Evolutionary conservation across 805 yeast species (phyloP), one percentile per base, ranked within the genome.

Genomic region (Scheffersomyces ergatensis): DNA sequence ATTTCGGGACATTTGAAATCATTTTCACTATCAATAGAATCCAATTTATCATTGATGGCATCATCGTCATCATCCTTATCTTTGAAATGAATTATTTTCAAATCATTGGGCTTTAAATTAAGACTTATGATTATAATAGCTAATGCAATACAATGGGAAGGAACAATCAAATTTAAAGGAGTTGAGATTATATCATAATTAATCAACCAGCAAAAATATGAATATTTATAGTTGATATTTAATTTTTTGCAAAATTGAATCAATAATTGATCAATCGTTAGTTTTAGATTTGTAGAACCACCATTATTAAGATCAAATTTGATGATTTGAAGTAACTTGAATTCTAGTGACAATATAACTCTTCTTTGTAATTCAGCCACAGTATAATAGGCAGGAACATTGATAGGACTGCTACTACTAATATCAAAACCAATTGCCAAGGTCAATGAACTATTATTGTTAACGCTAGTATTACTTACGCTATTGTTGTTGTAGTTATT

Each of bases 241-340:
- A 74, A 64, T 39, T 65, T 72, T 54, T 78, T 85, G 33, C 77
- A 73, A 47, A 77, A 72, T 50, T 83, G 82, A 15, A 87, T 72
- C 8, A 85, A 70, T 47, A 80, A 74, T 48, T 78, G 81, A 57
- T 88, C 96, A 20, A 80, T 73, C 32, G 36, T 43, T 13, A 34
- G 33, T 16, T 33, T 37, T 3, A 43, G 33, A 26, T 64, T 63
- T 13, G 57, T 47, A 21, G 58, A 53, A 37, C 78, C 78, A 38
- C 80, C 79, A 33, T 77, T 72, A 49, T 95, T 72, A 53, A 88
- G 87, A 58, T 89, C 96, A 55, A 89, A 90, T 17, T 84, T 78
- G 48, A 85, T 76, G 1, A 86, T 73, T 54, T 89, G 96, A 48
- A 90, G 66, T 37, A 89, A 67, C 54, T 79, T 82, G 49, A 82